phyloP scores from a whole-genome alignment of 1,284 basidiomycete species.

The Tilletia walkeri region DNA sequence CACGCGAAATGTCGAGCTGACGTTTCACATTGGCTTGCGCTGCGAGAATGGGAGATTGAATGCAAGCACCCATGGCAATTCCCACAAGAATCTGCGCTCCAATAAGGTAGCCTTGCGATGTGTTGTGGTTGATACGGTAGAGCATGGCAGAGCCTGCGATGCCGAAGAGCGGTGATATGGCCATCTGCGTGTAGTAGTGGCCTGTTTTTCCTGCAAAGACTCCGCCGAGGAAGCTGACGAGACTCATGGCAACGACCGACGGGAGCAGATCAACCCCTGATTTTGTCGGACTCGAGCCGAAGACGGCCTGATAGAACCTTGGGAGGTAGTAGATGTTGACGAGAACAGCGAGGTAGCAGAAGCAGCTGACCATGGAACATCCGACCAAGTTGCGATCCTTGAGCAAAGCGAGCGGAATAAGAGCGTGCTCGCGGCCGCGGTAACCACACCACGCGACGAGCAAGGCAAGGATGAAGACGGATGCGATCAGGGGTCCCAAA shows the following conservation, averaged over 20 bases:
- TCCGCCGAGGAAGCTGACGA: not conserved
- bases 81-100: constrained; percentile 8
- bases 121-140: not conserved
- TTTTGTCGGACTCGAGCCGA: not conserved
- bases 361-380: not conserved
- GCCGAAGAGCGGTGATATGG: constrained; percentile 1
- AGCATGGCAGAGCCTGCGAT: constrained; percentile 13
- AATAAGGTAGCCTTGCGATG: not conserved
- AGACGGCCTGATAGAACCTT: constrained; percentile 3
- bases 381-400: constrained; percentile 3
- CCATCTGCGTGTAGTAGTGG: constrained; percentile 14
- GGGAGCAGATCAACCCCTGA: constrained; percentile 6
- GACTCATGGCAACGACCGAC: not conserved
- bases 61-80: constrained; percentile 4
- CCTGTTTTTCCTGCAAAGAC: constrained; percentile 1
- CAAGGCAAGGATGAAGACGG: constrained; percentile 7
- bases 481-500: constrained; percentile 6
- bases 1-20: constrained; percentile 6
- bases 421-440: constrained; percentile 3
- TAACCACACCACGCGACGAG: constrained; percentile 3
- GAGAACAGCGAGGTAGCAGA: constrained; percentile 2
- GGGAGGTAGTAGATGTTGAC: constrained; percentile 15
- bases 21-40: constrained; percentile 8
- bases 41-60: constrained; percentile 9
- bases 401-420: not conserved